These are phyloP conservation scores for Jimgerdemannia flammicorona DNA, from an alignment of 192 early-diverging fungal genomes.

Conservation along the genomic window DNA sequence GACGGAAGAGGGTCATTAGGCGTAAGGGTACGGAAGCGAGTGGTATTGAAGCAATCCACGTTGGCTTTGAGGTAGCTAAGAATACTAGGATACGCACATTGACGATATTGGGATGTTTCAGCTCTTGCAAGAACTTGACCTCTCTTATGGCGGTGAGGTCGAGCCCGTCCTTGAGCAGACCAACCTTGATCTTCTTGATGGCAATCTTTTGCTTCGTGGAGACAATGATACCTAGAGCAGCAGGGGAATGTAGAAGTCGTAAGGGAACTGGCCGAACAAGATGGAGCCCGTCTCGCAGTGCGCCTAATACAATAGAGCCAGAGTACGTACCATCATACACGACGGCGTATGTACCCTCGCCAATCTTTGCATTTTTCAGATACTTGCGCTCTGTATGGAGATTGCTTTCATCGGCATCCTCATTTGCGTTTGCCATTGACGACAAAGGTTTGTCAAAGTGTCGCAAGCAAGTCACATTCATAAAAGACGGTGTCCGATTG, in stretches of 20 bases:
- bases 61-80: too few relatives aligned
- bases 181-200: constrained; percentile 97
- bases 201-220: constrained; percentile 75
- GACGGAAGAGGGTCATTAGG: background rate
- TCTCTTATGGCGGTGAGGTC: constrained; percentile 96
- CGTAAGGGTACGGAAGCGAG: background rate
- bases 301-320: background rate
- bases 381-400: constrained; percentile 66
- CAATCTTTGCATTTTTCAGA: constrained; percentile 85
- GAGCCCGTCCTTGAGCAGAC: constrained; percentile 88
- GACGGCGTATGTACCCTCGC: constrained; percentile 96
- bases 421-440: background rate
- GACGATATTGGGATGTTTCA: constrained; percentile 90
- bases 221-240: constrained; percentile 12
- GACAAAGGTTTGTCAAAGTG: too few relatives aligned
- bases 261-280: background rate
- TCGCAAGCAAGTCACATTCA: too few relatives aligned
- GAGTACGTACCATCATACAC: constrained; percentile 71
- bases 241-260: background rate
- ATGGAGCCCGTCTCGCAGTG: background rate
- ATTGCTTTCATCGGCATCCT: constrained; percentile 61
- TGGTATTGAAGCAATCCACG: background rate
- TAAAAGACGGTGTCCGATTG: too few relatives aligned
- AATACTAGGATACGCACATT: constrained; percentile 45
- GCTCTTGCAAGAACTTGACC: constrained; percentile 89